Conservation (phyloP, 495 filamentous ascomycete species). For the Daldinia decipiens region DNA sequence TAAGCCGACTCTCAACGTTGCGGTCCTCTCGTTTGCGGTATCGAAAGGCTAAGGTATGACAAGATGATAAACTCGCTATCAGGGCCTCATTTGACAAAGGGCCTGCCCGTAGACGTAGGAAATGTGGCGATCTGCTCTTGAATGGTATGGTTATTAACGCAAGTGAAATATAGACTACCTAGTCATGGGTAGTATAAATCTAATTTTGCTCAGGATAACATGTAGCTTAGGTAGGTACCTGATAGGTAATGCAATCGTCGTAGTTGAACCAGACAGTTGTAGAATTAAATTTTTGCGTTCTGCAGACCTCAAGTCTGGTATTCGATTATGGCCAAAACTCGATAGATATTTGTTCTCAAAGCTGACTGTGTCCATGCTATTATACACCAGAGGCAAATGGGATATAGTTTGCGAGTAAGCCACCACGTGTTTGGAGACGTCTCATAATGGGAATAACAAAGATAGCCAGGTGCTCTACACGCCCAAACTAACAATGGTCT, state of each 20-base stretch:
- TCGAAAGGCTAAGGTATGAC: neutral
- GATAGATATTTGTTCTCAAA: neutral
- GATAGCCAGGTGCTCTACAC: neutral
- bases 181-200: neutral
- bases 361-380: neutral
- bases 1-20: neutral
- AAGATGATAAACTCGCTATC: slow-evolving; percentile 1
- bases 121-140: neutral
- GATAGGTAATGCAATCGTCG: neutral
- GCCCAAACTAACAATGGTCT: neutral
- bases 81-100: neutral
- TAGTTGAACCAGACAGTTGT: neutral
- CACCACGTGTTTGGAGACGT: neutral
- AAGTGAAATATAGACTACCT: neutral
- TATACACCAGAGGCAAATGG: neutral
- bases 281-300: neutral
- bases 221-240: too few species aligned
- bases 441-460: slow-evolving; percentile 1
- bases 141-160: neutral
- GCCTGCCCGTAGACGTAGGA: neutral
- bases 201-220: neutral
- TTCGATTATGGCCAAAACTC: slow-evolving; percentile 4
- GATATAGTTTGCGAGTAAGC: neutral
- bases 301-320: neutral
- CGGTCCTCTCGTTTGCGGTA: neutral